Base-by-base conservation (phyloP, 2,329 filamentous ascomycete species). In the Botrytis hyacinthi region DNA sequence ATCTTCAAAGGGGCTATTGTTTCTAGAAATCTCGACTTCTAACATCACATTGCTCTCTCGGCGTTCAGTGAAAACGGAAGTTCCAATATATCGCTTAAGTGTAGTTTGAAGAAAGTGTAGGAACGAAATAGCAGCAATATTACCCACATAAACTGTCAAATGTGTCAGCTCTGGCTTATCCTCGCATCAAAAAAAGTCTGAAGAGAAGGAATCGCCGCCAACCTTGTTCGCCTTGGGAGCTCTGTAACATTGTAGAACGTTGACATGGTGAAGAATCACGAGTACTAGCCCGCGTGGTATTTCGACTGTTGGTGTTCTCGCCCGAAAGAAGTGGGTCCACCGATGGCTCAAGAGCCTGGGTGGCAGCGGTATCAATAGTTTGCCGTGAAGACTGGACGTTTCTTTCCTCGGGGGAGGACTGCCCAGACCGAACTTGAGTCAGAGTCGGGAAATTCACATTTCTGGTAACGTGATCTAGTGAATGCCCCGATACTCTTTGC, bases 61-160 rank as follows among this genome's bases (percentile, higher is more conserved):
- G 35, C 65, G 62, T 54, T 76, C 73, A 26, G 73, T 75, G 32
- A 74, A 75, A 35, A 67, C 57, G 8, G 73, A 72, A 37, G 69
- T 74, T 44, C 74, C 75, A 22, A 76, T 75, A 35, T 76, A 72
- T 37, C 60, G 73, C 51, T 68, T 72, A 16, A 76, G 54, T 20
- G 70, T 73, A 32, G 68, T 63, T 57, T 72, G 74, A 20, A 75
- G 67, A 44, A 73, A 74, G n/a, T 74, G 57, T 29, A 75, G 72
- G 40, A 76, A 76, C 10, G 73, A 71, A 10, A 76, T 60, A 61
- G 75, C 71, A 62, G 75, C 75, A 67, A 65, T 60, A 26, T 75
- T 73, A 14, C 75, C 75, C 26, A 76, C 62, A 70, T 76, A 76
- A 22, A 76, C 75, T 76, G 44, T 51, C 32, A 42, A 22, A 32